phyloP scores from a whole-genome alignment of 1,139 yeast genomes.

The Suhomyces bribrorum region DNA sequence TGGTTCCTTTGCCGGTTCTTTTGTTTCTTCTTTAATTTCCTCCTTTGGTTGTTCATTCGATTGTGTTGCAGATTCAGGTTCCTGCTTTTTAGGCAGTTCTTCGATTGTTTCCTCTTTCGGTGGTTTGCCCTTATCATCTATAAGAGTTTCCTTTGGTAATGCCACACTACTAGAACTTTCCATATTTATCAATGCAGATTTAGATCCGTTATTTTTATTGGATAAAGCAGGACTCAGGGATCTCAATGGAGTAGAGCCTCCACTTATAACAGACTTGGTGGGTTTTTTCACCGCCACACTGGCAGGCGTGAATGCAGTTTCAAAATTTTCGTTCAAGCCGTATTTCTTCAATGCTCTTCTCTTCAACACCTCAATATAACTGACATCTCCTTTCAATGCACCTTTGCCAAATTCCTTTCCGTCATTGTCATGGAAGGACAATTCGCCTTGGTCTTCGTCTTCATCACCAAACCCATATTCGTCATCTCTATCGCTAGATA shows the following conservation, averaged over 20 bases:
- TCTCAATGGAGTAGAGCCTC: constrained; percentile 16
- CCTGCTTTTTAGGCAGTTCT: constrained; percentile 9
- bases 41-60: constrained; percentile 6
- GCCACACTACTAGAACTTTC: constrained; percentile 34
- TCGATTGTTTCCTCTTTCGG: constrained; percentile 3
- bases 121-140: constrained; percentile 27
- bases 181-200: constrained; percentile 32
- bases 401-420: constrained; percentile 47
- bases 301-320: constrained; percentile 45
- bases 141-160: constrained; percentile 47
- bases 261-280: constrained; percentile 11
- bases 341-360: constrained; percentile 48
- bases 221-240: constrained; percentile 15
- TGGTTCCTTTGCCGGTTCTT: not conserved
- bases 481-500: constrained; percentile 32
- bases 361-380: constrained; percentile 55
- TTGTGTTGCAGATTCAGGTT: constrained; percentile 10
- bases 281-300: constrained; percentile 20
- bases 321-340: constrained; percentile 41
- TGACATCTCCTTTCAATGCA: constrained; percentile 35
- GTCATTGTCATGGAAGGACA: constrained; percentile 35
- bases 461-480: constrained; percentile 50
- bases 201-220: constrained; percentile 11
- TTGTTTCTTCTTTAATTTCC: constrained; percentile 6
- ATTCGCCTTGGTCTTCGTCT: constrained; percentile 47